Conservation (phyloP, 1,139 yeast genomes). For the Tardiomyces digboiensis region DNA sequence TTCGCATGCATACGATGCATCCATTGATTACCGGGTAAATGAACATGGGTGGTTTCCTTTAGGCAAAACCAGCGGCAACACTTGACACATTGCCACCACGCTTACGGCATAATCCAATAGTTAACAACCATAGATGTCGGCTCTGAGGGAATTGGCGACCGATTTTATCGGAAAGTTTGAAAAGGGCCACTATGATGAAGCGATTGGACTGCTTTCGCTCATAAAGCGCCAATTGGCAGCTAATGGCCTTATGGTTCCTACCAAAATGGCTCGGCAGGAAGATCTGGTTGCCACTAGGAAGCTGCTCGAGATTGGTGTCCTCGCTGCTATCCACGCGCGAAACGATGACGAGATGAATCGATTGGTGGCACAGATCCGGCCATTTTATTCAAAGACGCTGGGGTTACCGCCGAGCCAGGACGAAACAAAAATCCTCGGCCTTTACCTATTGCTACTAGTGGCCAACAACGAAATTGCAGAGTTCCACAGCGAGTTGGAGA, state of each 20-base stretch:
- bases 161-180: slow-evolving; percentile 60
- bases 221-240: slow-evolving; percentile 74
- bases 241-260: slow-evolving; percentile 70
- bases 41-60: too few relatives aligned
- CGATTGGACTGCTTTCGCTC: slow-evolving; percentile 54
- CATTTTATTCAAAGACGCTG: slow-evolving; percentile 48
- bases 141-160: slow-evolving; percentile 32
- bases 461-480: slow-evolving; percentile 78
- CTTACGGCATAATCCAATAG: too few relatives aligned
- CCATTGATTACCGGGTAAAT: too few relatives aligned
- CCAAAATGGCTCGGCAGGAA: slow-evolving; percentile 34
- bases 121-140: neutral
- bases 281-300: slow-evolving; percentile 75
- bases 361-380: slow-evolving; percentile 64
- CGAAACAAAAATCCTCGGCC: slow-evolving; percentile 67
- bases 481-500: slow-evolving; percentile 85
- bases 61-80: too few relatives aligned
- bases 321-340: slow-evolving; percentile 56
- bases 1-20: too few relatives aligned
- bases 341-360: slow-evolving; percentile 61
- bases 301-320: slow-evolving; percentile 80
- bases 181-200: slow-evolving; percentile 47
- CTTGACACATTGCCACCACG: too few relatives aligned
- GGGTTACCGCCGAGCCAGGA: slow-evolving; percentile 48
- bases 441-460: slow-evolving; percentile 65